phyloP scores from a whole-genome alignment of 768 basidiomycete species.

The Phaeotremella skinneri region DNA sequence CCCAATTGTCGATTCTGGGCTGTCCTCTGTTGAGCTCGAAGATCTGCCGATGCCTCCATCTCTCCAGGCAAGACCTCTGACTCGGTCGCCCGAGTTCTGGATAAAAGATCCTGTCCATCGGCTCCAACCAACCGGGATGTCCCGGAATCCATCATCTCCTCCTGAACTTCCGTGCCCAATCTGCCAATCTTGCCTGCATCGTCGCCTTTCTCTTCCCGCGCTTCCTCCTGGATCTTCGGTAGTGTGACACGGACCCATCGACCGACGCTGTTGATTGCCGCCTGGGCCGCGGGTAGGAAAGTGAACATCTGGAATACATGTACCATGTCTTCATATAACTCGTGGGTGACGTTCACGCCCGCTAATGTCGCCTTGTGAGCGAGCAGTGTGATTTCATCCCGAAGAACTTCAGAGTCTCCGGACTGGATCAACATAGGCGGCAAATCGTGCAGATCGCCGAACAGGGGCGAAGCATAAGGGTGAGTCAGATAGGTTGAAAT shows the following conservation, averaged over 20 bases:
- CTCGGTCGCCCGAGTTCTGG: background rate
- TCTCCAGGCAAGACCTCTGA: background rate
- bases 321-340: slow-evolving; percentile 87
- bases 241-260: slow-evolving; percentile 36
- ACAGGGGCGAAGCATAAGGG: slow-evolving; percentile 89
- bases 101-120: slow-evolving; percentile 1
- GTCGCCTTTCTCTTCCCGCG: background rate
- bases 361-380: slow-evolving; percentile 88
- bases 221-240: slow-evolving; percentile 36
- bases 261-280: slow-evolving; percentile 43
- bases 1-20: background rate
- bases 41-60: background rate
- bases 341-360: slow-evolving; percentile 81
- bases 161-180: slow-evolving; percentile 16
- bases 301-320: slow-evolving; percentile 91
- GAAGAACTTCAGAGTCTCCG: slow-evolving; percentile 91
- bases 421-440: slow-evolving; percentile 89
- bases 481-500: slow-evolving; percentile 79
- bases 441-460: slow-evolving; percentile 79
- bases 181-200: slow-evolving; percentile 9
- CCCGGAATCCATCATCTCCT: slow-evolving; percentile 7
- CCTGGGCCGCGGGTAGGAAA: slow-evolving; percentile 51
- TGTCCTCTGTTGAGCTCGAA: background rate
- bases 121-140: slow-evolving; percentile 6
- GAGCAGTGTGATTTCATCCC: slow-evolving; percentile 85